Conservation (phyloP, 1,284 basidiomycete species). For the Spongispora temasekensis region DNA sequence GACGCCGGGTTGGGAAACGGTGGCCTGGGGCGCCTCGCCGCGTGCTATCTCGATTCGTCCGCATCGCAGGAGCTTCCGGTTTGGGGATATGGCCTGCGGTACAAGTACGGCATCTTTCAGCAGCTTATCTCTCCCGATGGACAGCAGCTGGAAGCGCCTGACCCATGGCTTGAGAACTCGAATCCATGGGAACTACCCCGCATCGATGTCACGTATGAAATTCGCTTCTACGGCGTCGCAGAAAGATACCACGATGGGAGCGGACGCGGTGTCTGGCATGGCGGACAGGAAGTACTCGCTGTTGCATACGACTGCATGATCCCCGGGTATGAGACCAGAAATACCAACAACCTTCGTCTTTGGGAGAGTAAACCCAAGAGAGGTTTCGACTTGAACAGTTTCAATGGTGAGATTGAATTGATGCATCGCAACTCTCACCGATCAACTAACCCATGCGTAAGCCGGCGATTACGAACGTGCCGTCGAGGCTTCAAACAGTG, state of each 20-base stretch:
- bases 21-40: slow-evolving; percentile 88
- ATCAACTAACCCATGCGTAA: slow-evolving; percentile 27
- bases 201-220: slow-evolving; percentile 76
- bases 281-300: slow-evolving; percentile 89
- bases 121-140: slow-evolving; percentile 86
- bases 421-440: no score
- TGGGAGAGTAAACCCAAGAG: slow-evolving; percentile 89
- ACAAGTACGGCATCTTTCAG: slow-evolving; percentile 94
- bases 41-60: slow-evolving; percentile 88
- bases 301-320: slow-evolving; percentile 91
- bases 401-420: slow-evolving; percentile 85
- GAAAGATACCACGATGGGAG: slow-evolving; percentile 65
- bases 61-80: slow-evolving; percentile 81
- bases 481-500: slow-evolving; percentile 83
- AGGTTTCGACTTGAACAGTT: slow-evolving; percentile 90
- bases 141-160: slow-evolving; percentile 87
- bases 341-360: slow-evolving; percentile 76
- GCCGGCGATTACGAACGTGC: slow-evolving; percentile 90
- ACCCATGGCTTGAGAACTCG: slow-evolving; percentile 88
- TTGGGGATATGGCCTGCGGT: slow-evolving; percentile 88
- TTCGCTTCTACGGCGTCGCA: slow-evolving; percentile 85
- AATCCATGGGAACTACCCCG: slow-evolving; percentile 91
- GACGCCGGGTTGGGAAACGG: slow-evolving; percentile 90
- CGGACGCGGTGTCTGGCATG: slow-evolving; percentile 75
- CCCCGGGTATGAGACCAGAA: slow-evolving; percentile 80